phyloP scores from a whole-genome alignment of 2,329 filamentous ascomycete species.

The Cadophora gregata region DNA sequence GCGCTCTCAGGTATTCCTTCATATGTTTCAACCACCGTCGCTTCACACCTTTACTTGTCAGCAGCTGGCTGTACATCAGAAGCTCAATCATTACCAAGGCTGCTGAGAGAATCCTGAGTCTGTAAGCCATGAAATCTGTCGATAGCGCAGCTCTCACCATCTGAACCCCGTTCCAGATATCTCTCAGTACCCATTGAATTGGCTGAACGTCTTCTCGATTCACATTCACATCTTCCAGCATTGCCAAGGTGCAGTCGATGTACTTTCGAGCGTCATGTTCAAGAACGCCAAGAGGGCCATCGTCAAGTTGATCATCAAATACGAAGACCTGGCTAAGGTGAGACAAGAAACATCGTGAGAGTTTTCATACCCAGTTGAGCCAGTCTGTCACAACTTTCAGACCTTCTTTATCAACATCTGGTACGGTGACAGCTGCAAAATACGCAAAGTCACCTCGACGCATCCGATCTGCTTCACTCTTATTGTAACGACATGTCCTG shows the following conservation, averaged over 20 bases:
- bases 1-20: background rate
- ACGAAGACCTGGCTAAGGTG: background rate
- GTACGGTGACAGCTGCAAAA: background rate
- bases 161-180: slow-evolving; percentile 1
- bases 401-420: background rate
- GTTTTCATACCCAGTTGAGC: slow-evolving; percentile 6
- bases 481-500: slow-evolving; percentile 1
- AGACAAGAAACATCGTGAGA: background rate
- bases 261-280: background rate
- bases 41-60: background rate
- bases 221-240: background rate
- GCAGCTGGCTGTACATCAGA: background rate
- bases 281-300: background rate
- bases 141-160: background rate
- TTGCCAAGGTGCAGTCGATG: slow-evolving; percentile 1
- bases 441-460: slow-evolving; percentile 1
- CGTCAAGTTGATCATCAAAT: slow-evolving; percentile 18
- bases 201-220: background rate
- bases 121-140: background rate
- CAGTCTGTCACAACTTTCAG: background rate
- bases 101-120: background rate
- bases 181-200: background rate
- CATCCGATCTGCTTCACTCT: background rate
- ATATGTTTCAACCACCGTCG: background rate
- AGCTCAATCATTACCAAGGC: background rate